A percentile compares a stretch with the other conserved stretches of the same genome.
These are phyloP conservation scores for Aristolochia fimbriata DNA, from an alignment of 164 flowering plant genomes.

Conservation along the genomic window DNA sequence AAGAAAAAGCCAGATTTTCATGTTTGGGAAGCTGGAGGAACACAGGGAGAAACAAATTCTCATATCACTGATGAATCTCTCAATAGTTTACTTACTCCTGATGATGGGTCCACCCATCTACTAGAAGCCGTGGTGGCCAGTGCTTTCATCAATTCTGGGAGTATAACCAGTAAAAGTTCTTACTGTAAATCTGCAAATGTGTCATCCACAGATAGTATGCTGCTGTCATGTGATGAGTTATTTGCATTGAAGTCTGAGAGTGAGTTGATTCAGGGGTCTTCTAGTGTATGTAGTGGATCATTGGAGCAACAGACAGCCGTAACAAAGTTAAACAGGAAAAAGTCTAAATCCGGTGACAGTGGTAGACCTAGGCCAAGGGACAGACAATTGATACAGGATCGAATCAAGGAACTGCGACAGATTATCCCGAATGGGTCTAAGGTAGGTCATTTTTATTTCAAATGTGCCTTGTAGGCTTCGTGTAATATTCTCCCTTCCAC, in stretches of 20 bases:
- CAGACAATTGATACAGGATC: slow-evolving; percentile 85
- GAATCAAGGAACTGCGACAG: slow-evolving; percentile 70
- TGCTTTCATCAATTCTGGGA: slow-evolving; percentile 3
- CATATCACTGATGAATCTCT: slow-evolving; percentile 1
- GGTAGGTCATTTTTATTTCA: slow-evolving; percentile 20
- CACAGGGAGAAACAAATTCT: slow-evolving; percentile 2
- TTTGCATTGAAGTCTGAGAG: slow-evolving; percentile 10
- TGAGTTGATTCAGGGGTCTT: slow-evolving; percentile 27
- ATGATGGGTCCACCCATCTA: slow-evolving; percentile 24
- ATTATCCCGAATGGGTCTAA: slow-evolving; percentile 77
- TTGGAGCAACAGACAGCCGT: slow-evolving; percentile 21
- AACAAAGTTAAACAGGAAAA: slow-evolving; percentile 30
- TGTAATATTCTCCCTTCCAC: neutral
- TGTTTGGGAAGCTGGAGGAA: neutral
- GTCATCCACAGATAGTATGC: neutral
- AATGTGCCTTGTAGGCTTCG: no score
- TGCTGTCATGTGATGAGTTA: neutral
- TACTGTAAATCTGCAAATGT: slow-evolving; percentile 3
- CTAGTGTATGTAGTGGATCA: slow-evolving; percentile 15
- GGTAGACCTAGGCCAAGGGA: slow-evolving; percentile 75
- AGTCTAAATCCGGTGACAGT: slow-evolving; percentile 28
- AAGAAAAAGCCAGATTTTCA: slow-evolving; percentile 8
- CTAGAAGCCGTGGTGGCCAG: slow-evolving; percentile 41
- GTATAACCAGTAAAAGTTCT: slow-evolving; percentile 1
- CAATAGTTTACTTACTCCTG: slow-evolving; percentile 10